phyloP scores from a whole-genome alignment of 2,329 filamentous ascomycete genomes.

The Trichocomaceae sp. region DNA sequence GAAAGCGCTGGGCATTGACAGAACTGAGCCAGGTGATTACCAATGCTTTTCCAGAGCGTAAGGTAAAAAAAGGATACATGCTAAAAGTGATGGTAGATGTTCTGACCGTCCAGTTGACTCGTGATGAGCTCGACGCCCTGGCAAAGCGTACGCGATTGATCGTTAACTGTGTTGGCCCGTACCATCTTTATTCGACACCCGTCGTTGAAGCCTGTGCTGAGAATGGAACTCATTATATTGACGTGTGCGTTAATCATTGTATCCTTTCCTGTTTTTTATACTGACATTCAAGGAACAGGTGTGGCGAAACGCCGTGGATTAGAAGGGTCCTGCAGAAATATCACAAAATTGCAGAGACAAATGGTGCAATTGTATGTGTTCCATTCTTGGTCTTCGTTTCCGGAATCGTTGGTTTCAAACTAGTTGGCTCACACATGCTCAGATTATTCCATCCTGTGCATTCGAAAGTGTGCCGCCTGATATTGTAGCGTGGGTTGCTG shows the following conservation, averaged over 20 bases:
- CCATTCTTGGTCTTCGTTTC: background rate
- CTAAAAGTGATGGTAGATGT: slow-evolving; percentile 28
- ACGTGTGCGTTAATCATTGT: slow-evolving; percentile 40
- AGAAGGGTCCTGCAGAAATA: slow-evolving; percentile 57
- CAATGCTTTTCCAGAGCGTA: background rate
- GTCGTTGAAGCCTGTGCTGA: slow-evolving; percentile 59
- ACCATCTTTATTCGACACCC: slow-evolving; percentile 57
- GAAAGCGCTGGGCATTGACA: slow-evolving; percentile 60
- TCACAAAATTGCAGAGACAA: slow-evolving; percentile 52
- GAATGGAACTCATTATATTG: slow-evolving; percentile 61
- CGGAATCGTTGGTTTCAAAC: background rate
- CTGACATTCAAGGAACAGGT: slow-evolving; percentile 30
- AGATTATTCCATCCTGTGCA: slow-evolving; percentile 56
- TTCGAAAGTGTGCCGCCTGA: slow-evolving; percentile 58
- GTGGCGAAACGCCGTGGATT: slow-evolving; percentile 60
- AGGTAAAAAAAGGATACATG: background rate
- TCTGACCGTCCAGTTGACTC: slow-evolving; percentile 43
- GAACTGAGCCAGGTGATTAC: slow-evolving; percentile 59
- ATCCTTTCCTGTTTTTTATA: slow-evolving; percentile 3
- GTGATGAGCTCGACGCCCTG: slow-evolving; percentile 45
- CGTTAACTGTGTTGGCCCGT: slow-evolving; percentile 58
- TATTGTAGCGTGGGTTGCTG: slow-evolving; percentile 47
- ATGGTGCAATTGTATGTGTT: slow-evolving; percentile 49
- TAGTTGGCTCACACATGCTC: slow-evolving; percentile 13
- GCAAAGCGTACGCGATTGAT: slow-evolving; percentile 52